Evolutionary conservation across 2,329 filamentous ascomycete species (phyloP).

Genomic region (Diaporthe citrichinensis): DNA sequence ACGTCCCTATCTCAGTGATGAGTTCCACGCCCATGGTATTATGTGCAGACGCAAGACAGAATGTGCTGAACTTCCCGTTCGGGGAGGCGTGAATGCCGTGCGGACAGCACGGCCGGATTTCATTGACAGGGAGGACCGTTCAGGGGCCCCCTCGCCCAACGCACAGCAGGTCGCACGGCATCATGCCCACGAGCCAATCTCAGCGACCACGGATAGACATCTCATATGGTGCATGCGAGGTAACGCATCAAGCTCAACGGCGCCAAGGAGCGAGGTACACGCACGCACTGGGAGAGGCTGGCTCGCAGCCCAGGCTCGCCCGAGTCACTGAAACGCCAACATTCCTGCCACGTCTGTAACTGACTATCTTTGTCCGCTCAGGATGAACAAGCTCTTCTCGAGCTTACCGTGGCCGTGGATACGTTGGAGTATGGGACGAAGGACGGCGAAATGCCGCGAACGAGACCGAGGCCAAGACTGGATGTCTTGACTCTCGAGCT

Average conservation of each 20-base stretch:
- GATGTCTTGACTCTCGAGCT: conserved; percentile 12
- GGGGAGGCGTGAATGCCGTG: not conserved
- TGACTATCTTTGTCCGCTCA: not conserved
- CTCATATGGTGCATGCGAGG: not conserved
- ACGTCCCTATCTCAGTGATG: not conserved
- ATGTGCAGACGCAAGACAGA: not conserved
- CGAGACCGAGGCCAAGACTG: conserved; percentile 13
- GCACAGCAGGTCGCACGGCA: conserved; percentile 17
- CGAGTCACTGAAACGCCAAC: not conserved
- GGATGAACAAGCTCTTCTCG: no score
- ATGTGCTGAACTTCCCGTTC: not conserved
- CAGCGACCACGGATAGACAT: not conserved
- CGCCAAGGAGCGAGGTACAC: not conserved
- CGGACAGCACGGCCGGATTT: not conserved
- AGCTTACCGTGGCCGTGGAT: not conserved
- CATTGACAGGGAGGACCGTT: not conserved
- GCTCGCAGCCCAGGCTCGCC: not conserved
- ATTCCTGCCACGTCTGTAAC: not conserved
- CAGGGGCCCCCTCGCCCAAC: not conserved
- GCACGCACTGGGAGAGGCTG: not conserved
- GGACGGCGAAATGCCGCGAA: not conserved
- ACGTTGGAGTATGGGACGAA: no score
- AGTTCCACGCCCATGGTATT: not conserved
- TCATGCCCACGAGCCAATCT: not conserved
- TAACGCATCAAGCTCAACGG: not conserved